Percentiles rank a stretch among this genome's conserved stretches.
phyloP scores from a whole-genome alignment of 345 rosid species.

The Chamaenerion angustifolium region DNA sequence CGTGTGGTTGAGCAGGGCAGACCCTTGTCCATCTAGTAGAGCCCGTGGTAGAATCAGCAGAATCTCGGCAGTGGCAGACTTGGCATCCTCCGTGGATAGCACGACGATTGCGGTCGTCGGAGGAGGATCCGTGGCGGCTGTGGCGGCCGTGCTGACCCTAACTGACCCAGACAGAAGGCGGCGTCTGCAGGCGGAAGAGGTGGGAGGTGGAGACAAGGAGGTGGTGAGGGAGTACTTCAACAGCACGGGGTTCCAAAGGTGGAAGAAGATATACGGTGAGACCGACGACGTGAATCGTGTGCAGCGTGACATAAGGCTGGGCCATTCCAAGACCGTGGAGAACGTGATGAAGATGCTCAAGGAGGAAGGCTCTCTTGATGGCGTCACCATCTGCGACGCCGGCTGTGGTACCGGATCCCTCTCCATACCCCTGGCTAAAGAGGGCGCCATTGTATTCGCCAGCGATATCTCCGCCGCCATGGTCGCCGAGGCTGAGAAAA shows the following conservation, averaged over 20 bases:
- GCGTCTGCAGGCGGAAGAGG: conserved; percentile 74
- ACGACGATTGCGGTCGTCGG: conserved; percentile 62
- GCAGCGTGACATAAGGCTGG: conserved; percentile 66
- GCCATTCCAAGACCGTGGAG: conserved; percentile 82
- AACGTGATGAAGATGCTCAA: conserved; percentile 58
- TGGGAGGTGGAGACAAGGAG: conserved; percentile 84
- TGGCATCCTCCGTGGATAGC: conserved; percentile 34
- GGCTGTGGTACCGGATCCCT: conserved; percentile 85
- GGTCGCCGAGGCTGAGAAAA: conserved; percentile 80
- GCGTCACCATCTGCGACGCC: conserved; percentile 81
- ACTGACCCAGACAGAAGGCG: conserved; percentile 78
- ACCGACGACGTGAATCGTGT: conserved; percentile 77
- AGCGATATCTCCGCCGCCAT: conserved; percentile 89
- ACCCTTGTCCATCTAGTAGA: neutral
- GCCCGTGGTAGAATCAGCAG: conserved; percentile 15
- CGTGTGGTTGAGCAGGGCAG: conserved; percentile 1
- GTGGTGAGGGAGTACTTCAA: conserved; percentile 88
- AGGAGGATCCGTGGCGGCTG: conserved; percentile 75
- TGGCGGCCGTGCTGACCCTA: conserved; percentile 66
- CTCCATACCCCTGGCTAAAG: conserved; percentile 68
- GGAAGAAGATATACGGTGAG: conserved; percentile 90
- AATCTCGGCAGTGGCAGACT: conserved; percentile 29
- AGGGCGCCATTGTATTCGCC: conserved; percentile 76
- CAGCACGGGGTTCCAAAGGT: conserved; percentile 75
- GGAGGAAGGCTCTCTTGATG: conserved; percentile 58